Percentiles rank a stretch among this genome's conserved stretches.
phyloP scores from a whole-genome alignment of 257 asterid species.

The Primulina tabacum region DNA sequence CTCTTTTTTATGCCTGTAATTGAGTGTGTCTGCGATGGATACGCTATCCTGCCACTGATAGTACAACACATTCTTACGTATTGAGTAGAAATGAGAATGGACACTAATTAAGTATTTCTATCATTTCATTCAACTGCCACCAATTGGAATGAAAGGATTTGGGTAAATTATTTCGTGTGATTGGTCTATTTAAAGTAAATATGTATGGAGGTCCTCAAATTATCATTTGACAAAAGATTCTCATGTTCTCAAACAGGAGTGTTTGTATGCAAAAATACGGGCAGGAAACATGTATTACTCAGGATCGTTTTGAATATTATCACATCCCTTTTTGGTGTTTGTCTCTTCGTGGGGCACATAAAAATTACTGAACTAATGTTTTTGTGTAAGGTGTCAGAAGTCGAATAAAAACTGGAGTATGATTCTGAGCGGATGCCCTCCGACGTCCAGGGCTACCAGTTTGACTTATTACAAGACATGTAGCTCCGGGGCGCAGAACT shows the following conservation, averaged over 20 bases:
- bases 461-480: background rate
- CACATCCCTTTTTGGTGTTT: background rate
- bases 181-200: too few species aligned
- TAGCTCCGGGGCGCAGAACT: background rate
- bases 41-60: too few species aligned
- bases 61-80: too few species aligned
- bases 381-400: background rate
- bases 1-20: background rate
- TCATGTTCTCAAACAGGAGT: background rate
- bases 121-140: too few species aligned
- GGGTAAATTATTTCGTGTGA: too few species aligned
- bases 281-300: background rate
- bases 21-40: background rate
- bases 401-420: background rate
- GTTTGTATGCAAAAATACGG: background rate
- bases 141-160: too few species aligned
- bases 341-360: background rate
- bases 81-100: too few species aligned
- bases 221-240: too few species aligned
- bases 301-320: background rate
- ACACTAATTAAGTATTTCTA: too few species aligned
- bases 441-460: background rate
- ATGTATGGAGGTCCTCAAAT: too few species aligned
- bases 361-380: background rate
- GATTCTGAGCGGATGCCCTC: background rate